Base-by-base conservation (phyloP, 192 early-diverging fungal species). In the Endogone sp. region DNA sequence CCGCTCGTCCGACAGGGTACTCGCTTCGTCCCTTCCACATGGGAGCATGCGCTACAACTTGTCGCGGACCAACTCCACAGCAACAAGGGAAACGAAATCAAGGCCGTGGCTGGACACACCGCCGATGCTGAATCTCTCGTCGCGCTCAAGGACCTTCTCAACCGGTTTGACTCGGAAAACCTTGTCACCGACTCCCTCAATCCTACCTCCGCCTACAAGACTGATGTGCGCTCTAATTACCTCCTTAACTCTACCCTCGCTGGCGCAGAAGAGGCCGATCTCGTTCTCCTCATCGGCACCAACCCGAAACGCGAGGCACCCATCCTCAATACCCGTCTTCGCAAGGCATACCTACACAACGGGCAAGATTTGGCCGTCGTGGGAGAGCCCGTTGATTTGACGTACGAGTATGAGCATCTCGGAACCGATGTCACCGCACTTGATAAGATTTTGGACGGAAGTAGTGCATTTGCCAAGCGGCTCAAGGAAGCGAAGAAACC, bases 221-320 rank as follows among this genome's bases (percentile, higher is more conserved):
- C 78, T 56, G 97, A 98, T 73, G 87, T 99, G 81, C 89, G 97
- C 26, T 82, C 93, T 67, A 93, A 94, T 83, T 98, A 97, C 77
- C 70, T 92, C 6, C 77, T 95, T 65, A 96, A 95, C 82, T 75
- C 88, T 49, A 86, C 90, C 31, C 86, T 99, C 65, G 85, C 87
- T 22, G 94, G 93, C 59, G 86, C 95, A 57, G 97, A 99, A 81
- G 90, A 92, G 29, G 97, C 97, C 23, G 97, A 99, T 77, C 91
- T 85, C 4, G 81, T 99, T 9, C 84, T 99, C 29, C 79, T 99
- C 49, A 78, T 99, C 24, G 97, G 95, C 28, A 93, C 96, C 28
- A 98, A 99, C 83, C 97, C 97, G 30, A 92, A 95, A 27, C 95
- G 94, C 70, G 97, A 99, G 82, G 97, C 93, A 2, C 82, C 97